These are phyloP conservation scores for Euryodendron excelsum DNA, from an alignment of 148 eudicot species.

Conservation along the genomic window DNA sequence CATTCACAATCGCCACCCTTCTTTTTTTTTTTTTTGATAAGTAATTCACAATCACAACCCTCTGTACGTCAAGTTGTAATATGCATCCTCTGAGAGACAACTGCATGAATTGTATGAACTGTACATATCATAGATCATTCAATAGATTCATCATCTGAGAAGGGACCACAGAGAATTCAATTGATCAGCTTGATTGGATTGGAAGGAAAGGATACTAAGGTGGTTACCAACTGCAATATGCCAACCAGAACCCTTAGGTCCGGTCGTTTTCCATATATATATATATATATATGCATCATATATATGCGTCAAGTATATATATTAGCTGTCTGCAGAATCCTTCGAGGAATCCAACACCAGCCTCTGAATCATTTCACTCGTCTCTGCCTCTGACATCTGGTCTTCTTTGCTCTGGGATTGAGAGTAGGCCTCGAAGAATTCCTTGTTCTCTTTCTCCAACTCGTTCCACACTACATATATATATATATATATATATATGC, in stretches of 20 bases:
- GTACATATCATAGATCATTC: too few species aligned
- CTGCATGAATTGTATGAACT: too few species aligned
- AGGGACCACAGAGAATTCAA: too few species aligned
- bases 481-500: too few species aligned
- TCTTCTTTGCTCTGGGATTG: slow-evolving; percentile 42
- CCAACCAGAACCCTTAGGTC: slow-evolving; percentile 4
- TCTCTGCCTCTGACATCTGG: slow-evolving; percentile 63
- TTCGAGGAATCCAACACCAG: slow-evolving; percentile 51
- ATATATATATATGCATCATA: not conserved
- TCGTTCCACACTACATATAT: slow-evolving; percentile 85
- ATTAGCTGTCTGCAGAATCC: slow-evolving; percentile 35
- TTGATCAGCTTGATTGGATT: slow-evolving; percentile 13
- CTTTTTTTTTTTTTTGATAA: too few species aligned
- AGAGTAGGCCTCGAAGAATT: slow-evolving; percentile 63
- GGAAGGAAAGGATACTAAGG: slow-evolving; percentile 11
- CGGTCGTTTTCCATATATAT: not conserved
- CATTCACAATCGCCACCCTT: too few species aligned
- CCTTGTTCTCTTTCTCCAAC: slow-evolving; percentile 79
- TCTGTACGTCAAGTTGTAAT: too few species aligned
- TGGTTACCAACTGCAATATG: not conserved
- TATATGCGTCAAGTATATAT: not conserved
- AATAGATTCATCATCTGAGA: too few species aligned
- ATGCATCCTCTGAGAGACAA: too few species aligned
- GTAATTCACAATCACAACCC: too few species aligned
- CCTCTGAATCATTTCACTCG: slow-evolving; percentile 63